Evolutionary conservation across 805 yeast species (phyloP).

Genomic region (Zygosaccharomyces rouxii): DNA sequence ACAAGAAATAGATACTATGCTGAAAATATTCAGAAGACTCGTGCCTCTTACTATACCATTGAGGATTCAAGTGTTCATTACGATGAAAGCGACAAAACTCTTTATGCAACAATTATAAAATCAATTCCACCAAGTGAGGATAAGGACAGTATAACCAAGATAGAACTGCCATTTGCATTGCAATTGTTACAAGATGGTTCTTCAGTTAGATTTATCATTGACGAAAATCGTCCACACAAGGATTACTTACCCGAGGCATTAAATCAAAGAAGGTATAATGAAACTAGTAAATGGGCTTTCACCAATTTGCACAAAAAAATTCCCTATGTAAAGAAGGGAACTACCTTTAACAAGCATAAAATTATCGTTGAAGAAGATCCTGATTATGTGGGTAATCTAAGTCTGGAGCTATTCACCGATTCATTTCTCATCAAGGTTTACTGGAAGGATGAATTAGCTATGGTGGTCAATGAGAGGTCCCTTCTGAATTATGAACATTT

Average conservation of each 20-base stretch:
- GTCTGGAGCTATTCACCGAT: slow-evolving; percentile 8
- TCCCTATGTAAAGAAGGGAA: slow-evolving; percentile 1
- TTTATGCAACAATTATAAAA: slow-evolving; percentile 49
- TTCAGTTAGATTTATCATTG: slow-evolving; percentile 56
- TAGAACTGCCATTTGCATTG: slow-evolving; percentile 53
- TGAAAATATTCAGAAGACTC: slow-evolving; percentile 32
- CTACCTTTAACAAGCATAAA: background rate
- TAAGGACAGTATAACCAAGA: slow-evolving; percentile 31
- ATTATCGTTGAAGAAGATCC: background rate
- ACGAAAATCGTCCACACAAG: slow-evolving; percentile 51
- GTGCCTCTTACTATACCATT: slow-evolving; percentile 40
- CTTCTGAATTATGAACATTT: slow-evolving; percentile 81
- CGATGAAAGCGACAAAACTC: slow-evolving; percentile 28
- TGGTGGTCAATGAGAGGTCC: slow-evolving; percentile 63
- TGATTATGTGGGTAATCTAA: background rate
- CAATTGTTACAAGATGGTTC: slow-evolving; percentile 49
- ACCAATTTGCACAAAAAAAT: slow-evolving; percentile 9
- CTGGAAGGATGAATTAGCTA: slow-evolving; percentile 42
- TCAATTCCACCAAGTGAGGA: slow-evolving; percentile 29
- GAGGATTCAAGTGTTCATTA: slow-evolving; percentile 36
- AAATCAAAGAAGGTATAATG: slow-evolving; percentile 52
- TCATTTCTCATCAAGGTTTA: slow-evolving; percentile 39
- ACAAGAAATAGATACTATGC: slow-evolving; percentile 71
- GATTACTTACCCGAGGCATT: slow-evolving; percentile 28
- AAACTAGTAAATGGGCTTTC: slow-evolving; percentile 58